Base-by-base conservation (phyloP, 805 yeast genomes). In the Naumovozyma baii region DNA sequence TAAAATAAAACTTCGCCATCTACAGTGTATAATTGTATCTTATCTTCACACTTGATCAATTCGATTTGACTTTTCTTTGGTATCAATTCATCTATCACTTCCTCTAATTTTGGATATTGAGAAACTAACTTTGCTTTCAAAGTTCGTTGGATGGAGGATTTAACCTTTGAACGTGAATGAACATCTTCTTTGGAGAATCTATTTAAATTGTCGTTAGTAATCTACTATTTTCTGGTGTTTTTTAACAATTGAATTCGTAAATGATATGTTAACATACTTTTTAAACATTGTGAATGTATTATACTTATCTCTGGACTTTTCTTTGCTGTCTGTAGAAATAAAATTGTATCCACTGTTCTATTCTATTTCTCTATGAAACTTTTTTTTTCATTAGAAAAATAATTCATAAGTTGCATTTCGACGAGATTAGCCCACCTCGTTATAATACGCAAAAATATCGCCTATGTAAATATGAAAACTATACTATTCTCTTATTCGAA, bases 131-230 rank as follows among this genome's bases (percentile, higher is more conserved):
- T 83, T 15, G 82, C 49, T 57, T 84, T 84, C 49, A 90, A 69
- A n/a, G 82, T 81, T 61, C 96, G 75, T 61, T 87, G 95, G n/a
- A 83, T 88, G 1, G 96, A 88, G 0, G 95, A 83, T 62, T 88
- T 88, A 61, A 88, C 80, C 56, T 90, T 90, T 12, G 96, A 79
- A 48, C 92, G 80, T 7, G 95, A 81, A 52, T 86, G 94, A 39
- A 87, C 74, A 56, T 88, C 96, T 32, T 86, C 95, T 48, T 76
- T 80, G 22, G 85, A 73, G 66, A 87, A 86, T 58, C 77, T 72
- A 37, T 25, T 25, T 18, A 29, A 4, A 18, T 8, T 22, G 10
- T 22, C 9, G 26, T 22, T 22, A 22, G 26, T 22, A 22, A 22
- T 22, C 26, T 22, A 7, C 26, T 7, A 22, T 22, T 22, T 7